Evolutionary conservation across 495 filamentous ascomycete genomes (phyloP).

Genomic region (Aspergillus panamensis): DNA sequence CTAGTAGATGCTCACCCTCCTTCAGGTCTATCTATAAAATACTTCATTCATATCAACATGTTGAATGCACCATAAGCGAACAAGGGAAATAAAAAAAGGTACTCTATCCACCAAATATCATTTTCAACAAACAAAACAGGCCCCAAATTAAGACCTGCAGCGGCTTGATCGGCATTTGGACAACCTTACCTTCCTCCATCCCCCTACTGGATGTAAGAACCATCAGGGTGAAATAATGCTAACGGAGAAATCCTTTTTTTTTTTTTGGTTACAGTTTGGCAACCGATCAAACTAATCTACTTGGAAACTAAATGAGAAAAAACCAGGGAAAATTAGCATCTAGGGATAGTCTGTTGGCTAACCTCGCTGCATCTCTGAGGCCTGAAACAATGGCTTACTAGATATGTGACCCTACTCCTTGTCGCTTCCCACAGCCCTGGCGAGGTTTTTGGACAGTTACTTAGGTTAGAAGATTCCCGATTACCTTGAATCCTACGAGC

Average conservation of each 20-base stretch:
- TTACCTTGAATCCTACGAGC: no score
- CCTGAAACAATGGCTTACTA: constrained; percentile 24
- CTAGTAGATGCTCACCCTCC: neutral
- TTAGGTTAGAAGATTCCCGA: no score
- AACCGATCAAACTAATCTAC: constrained; percentile 3
- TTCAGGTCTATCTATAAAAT: neutral
- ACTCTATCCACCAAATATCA: neutral
- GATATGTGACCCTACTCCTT: neutral
- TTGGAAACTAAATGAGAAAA: neutral
- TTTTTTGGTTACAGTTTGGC: neutral
- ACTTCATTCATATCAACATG: neutral
- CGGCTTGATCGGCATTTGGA: constrained; percentile 1
- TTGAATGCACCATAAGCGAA: constrained; percentile 5
- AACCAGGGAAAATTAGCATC: neutral
- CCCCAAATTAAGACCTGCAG: constrained; percentile 5
- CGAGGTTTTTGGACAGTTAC: no score
- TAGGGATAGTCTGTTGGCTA: neutral
- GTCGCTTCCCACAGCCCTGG: no score
- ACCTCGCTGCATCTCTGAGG: constrained; percentile 1
- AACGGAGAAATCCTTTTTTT: neutral
- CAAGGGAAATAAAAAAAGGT: neutral
- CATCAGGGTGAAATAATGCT: neutral
- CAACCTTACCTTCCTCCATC: neutral
- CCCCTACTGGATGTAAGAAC: constrained; percentile 1
- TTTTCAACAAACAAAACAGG: neutral